Percentiles rank a stretch among this genome's conserved stretches.
Conservation (phyloP, 2,329 filamentous ascomycete species). For the Xylaria sp. region DNA sequence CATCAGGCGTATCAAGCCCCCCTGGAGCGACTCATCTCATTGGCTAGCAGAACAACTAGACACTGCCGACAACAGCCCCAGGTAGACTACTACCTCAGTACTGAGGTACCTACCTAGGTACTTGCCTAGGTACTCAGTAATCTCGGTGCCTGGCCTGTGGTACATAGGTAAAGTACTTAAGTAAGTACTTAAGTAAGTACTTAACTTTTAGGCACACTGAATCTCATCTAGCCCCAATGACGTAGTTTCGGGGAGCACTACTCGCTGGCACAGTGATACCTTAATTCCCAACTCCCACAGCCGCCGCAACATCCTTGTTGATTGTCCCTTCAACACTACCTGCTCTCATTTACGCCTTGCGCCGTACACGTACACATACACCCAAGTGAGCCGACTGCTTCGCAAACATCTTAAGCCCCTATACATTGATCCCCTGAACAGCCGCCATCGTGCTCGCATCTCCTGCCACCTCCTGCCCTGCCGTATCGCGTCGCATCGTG, state of each 20-base stretch:
- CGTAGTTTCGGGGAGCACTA: slow-evolving; percentile 31
- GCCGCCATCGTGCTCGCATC: slow-evolving; percentile 9
- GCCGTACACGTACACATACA: too few relatives aligned
- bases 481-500: slow-evolving; percentile 9
- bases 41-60: too few relatives aligned
- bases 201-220: background rate
- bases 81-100: too few relatives aligned
- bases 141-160: too few relatives aligned
- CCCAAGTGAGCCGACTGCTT: slow-evolving; percentile 16
- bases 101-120: too few relatives aligned
- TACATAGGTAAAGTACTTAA: too few relatives aligned
- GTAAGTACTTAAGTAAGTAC: too few relatives aligned
- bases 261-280: slow-evolving; percentile 4
- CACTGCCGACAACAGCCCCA: too few relatives aligned
- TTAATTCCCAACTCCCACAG: slow-evolving; percentile 5
- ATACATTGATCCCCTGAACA: background rate
- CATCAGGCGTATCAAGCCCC: too few relatives aligned
- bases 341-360: slow-evolving; percentile 21
- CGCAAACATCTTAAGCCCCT: background rate
- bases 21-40: too few relatives aligned
- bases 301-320: slow-evolving; percentile 22
- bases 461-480: background rate
- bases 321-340: slow-evolving; percentile 20
- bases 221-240: slow-evolving; percentile 27
- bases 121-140: too few relatives aligned